Evolutionary conservation across 495 filamentous ascomycete genomes (phyloP).

Genomic region (Podospora tetraspora): DNA sequence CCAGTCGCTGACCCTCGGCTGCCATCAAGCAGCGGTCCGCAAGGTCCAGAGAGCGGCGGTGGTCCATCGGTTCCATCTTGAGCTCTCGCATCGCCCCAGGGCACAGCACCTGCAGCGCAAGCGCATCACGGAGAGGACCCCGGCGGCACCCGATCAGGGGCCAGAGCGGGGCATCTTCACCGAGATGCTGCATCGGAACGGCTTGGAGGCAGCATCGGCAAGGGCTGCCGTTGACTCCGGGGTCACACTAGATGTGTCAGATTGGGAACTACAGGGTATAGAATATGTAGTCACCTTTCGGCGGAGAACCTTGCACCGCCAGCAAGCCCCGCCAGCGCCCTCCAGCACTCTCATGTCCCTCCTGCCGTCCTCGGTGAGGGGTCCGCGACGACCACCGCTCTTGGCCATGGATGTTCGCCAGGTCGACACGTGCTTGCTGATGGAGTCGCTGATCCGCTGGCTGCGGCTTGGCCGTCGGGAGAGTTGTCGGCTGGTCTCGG

Average conservation of each 20-base stretch:
- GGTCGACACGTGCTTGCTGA: constrained; percentile 29
- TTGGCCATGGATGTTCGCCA: constrained; percentile 28
- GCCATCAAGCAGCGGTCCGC: constrained; percentile 23
- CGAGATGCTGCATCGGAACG: constrained; percentile 25
- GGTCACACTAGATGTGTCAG: constrained; percentile 25
- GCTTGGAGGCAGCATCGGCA: constrained; percentile 30
- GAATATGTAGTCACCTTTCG: constrained; percentile 30
- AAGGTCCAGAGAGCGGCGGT: constrained; percentile 20
- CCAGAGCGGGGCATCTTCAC: constrained; percentile 32
- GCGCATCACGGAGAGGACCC: constrained; percentile 25
- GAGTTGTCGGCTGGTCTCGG: constrained; percentile 8
- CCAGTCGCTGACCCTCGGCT: constrained; percentile 25
- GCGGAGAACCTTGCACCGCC: constrained; percentile 34
- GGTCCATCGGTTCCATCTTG: not conserved
- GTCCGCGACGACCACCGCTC: constrained; percentile 24
- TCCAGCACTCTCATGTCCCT: constrained; percentile 27
- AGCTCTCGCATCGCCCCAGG: constrained; percentile 11
- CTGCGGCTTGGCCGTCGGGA: constrained; percentile 23
- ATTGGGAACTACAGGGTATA: no score
- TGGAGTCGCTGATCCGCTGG: constrained; percentile 26
- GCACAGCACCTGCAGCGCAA: constrained; percentile 25
- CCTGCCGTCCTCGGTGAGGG: constrained; percentile 24
- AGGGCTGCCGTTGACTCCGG: constrained; percentile 14
- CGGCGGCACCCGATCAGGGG: constrained; percentile 32
- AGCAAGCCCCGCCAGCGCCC: constrained; percentile 29